These are phyloP conservation scores for Aspergillus fischeri DNA, from an alignment of 2,329 filamentous ascomycete species.

Conservation along the genomic window DNA sequence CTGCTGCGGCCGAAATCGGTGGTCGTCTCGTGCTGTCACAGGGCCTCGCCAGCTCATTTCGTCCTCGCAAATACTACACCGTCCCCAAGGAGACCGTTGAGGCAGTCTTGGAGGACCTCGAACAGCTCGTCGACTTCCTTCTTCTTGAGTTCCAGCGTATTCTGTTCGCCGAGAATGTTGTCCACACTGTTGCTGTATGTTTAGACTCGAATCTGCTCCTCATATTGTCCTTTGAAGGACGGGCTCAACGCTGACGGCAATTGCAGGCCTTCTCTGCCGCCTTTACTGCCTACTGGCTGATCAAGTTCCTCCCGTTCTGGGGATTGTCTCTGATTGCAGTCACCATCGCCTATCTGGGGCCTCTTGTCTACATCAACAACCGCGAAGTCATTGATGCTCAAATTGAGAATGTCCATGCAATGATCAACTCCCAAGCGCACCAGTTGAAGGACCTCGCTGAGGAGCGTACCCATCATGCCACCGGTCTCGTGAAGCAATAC, in stretches of 20 bases:
- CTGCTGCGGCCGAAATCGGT: constrained; percentile 54
- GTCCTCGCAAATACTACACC: constrained; percentile 62
- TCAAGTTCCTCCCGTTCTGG: constrained; percentile 64
- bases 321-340: constrained; percentile 57
- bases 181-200: constrained; percentile 56
- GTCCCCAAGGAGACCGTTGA: constrained; percentile 62
- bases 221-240: neutral
- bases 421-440: constrained; percentile 55
- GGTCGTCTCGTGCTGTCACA: constrained; percentile 54
- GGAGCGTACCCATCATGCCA: constrained; percentile 56
- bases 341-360: constrained; percentile 54
- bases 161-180: constrained; percentile 62
- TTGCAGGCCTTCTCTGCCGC: constrained; percentile 55
- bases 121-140: constrained; percentile 65
- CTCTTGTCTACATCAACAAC: constrained; percentile 62
- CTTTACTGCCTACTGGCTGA: constrained; percentile 59
- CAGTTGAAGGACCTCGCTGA: constrained; percentile 59
- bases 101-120: constrained; percentile 57
- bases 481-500: constrained; percentile 55
- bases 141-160: constrained; percentile 65
- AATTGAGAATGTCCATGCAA: constrained; percentile 50
- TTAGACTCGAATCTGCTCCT: neutral
- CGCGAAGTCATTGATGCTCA: constrained; percentile 61
- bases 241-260: neutral
- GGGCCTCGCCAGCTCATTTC: constrained; percentile 57